Base-by-base conservation (phyloP, 208 protist genomes). In the Crithidia mellificae region DNA sequence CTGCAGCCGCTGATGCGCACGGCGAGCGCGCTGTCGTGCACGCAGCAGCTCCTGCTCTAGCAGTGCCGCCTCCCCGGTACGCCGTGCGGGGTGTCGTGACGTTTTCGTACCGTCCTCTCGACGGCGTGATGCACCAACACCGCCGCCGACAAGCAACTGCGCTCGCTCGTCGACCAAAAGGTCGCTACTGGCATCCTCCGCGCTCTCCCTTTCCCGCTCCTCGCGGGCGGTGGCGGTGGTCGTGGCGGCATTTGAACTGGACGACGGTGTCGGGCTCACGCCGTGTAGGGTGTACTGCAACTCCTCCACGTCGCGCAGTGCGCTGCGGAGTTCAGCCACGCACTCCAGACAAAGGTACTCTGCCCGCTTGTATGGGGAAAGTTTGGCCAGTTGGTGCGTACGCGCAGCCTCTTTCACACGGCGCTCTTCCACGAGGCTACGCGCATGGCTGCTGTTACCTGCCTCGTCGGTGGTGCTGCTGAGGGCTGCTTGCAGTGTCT, bases 281-380 rank as follows among this genome's bases (percentile, higher is more conserved):
- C 49, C 34, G 34, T 32, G 25, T 17, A 44, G 32, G 29, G 44
- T 61, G 41, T 20, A 46, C 58, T 73, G 44, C 22, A 74, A 24
- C 30, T 81, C 63, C 38, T 68, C 64, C 2, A 71, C n/a, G 39
- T 78, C 46, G n/a, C 63, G 55, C n/a, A 88, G 64, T 12, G 55
- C 57, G 15, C 62, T 27, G 0, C 83, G 80, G 43, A 88, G 73
- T 20, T 79, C 63, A 2, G 76, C 74, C 11, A 88, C 78, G 51
- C 71, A 78, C 59, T 83, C 77, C 11, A 85, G 49, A 32, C 79
- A 85, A 15, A 74, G n/a, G 43, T 83, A 85, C 58, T 88, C 83
- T 5, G 77, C 68, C 20, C 74, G 78, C 47, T 83, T 82, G 74
- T 85, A 88, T 7, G 64, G 68, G 1, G 79, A 77, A 19, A 88